A percentile compares a stretch with the other conserved stretches of the same genome.
These are phyloP conservation scores for Alloteropsis semialata DNA, from an alignment of 176 grass and related monocot genomes.

Conservation along the genomic window DNA sequence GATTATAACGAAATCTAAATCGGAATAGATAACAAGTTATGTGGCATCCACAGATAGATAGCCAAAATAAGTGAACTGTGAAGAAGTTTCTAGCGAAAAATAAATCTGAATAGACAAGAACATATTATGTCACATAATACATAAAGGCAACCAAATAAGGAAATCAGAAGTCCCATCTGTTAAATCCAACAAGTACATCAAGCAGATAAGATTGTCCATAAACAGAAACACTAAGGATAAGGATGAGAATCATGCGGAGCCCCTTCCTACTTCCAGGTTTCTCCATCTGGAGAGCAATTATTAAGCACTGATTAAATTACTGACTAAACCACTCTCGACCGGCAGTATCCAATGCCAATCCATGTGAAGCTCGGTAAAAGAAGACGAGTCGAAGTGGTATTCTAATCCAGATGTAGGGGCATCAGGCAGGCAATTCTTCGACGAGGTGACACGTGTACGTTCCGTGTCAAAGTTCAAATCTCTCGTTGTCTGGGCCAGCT, in stretches of 20 bases:
- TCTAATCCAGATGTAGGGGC: constrained; percentile 22
- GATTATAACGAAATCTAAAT: constrained; percentile 12
- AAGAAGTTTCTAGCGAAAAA: not conserved
- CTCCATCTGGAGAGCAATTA: constrained; percentile 32
- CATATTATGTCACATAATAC: constrained; percentile 4
- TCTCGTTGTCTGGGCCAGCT: constrained; percentile 21
- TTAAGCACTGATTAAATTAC: constrained; percentile 32
- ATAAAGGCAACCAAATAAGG: constrained; percentile 20
- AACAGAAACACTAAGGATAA: constrained; percentile 47
- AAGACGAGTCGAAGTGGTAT: constrained; percentile 31
- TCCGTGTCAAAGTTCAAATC: constrained; percentile 13
- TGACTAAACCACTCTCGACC: not conserved
- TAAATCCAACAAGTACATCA: constrained; percentile 4
- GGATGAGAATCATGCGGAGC: constrained; percentile 42
- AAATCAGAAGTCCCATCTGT: constrained; percentile 32
- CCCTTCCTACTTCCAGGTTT: constrained; percentile 27
- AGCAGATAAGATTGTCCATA: constrained; percentile 53
- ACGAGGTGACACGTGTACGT: constrained; percentile 32
- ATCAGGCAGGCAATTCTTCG: constrained; percentile 10
- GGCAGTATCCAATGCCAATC: constrained; percentile 28
- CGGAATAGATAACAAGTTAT: not conserved
- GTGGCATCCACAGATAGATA: constrained; percentile 16
- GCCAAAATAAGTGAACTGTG: not conserved
- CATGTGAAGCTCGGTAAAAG: constrained; percentile 31
- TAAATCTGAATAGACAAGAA: not conserved